Percentiles rank a stretch among this genome's conserved stretches.
phyloP scores from a whole-genome alignment of 2,329 filamentous ascomycete genomes.

The Spiromastix sp. region DNA sequence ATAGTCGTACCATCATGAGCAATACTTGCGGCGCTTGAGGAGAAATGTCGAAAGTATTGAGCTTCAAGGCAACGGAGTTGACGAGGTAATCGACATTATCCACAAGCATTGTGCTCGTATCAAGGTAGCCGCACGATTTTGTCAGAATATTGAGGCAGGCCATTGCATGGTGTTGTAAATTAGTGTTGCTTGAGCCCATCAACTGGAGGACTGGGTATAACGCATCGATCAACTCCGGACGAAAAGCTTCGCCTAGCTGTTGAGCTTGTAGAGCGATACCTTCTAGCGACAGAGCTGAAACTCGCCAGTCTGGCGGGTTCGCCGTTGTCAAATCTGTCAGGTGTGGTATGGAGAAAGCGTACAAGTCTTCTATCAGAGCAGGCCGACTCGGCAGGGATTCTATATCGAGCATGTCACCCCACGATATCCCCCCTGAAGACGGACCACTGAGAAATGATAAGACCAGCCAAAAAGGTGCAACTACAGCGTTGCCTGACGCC shows the following conservation, averaged over 20 bases:
- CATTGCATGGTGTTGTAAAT: slow-evolving; percentile 71
- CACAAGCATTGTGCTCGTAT: slow-evolving; percentile 69
- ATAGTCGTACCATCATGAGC: slow-evolving; percentile 85
- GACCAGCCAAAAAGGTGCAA: slow-evolving; percentile 72
- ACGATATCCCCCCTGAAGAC: slow-evolving; percentile 40
- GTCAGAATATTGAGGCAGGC: slow-evolving; percentile 74
- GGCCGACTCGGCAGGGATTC: slow-evolving; percentile 17
- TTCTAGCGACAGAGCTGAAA: slow-evolving; percentile 72
- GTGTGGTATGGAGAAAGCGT: slow-evolving; percentile 31
- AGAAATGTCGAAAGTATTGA: slow-evolving; percentile 87
- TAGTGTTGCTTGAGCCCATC: slow-evolving; percentile 58
- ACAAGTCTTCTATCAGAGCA: slow-evolving; percentile 34
- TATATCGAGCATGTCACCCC: slow-evolving; percentile 58
- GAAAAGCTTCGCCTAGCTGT: slow-evolving; percentile 57
- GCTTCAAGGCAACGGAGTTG: slow-evolving; percentile 76
- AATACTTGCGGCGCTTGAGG: slow-evolving; percentile 85
- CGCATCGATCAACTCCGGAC: slow-evolving; percentile 77
- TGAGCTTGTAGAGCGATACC: slow-evolving; percentile 65
- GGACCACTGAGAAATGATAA: slow-evolving; percentile 58
- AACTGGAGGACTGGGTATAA: slow-evolving; percentile 88
- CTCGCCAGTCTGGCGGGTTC: slow-evolving; percentile 52
- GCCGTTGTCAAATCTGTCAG: slow-evolving; percentile 29
- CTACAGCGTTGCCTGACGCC: slow-evolving; percentile 46
- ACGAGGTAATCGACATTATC: slow-evolving; percentile 94
- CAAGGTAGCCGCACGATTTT: slow-evolving; percentile 59